Evolutionary conservation across 2,329 filamentous ascomycete genomes (phyloP), one percentile per base, ranked within the genome.

Genomic region (Nigrospora oryzae): DNA sequence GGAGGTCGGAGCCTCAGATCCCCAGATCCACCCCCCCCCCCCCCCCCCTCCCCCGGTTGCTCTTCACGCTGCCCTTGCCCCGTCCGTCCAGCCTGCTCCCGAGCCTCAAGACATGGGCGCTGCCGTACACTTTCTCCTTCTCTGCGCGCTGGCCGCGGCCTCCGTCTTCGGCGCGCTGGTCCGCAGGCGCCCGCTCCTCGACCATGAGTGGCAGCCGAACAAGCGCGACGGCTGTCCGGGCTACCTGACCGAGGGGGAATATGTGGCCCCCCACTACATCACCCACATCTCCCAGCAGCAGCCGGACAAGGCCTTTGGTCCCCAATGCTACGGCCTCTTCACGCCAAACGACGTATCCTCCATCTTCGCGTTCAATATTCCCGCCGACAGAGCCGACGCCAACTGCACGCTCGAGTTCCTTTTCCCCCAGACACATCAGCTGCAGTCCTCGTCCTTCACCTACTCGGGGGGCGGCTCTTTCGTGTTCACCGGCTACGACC

Each of bases 341-440:
- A 67, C 64, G 5, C 57, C 63, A 2, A 59, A 58, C 45, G 60
- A 63, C 45, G 48, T 64, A 31, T 58, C 57, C 2, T 52, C 54
- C 34, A 49, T 74, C 47, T 72, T 73, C 61, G 66, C 64, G 47
- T 74, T 74, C 52, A 65, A 74, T 48, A 58, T 74, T 19, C 65
- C 65, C 0, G 49, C 57, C 3, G 55, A 53, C 4, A 60, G 66
- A 40, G 47, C 57, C 34, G 64, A 65, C 47, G 67, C 66, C 48
- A 68, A 61, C 31, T 75, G 72, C 61, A 69, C 63, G 5, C 54
- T 74, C n/a, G 57, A 67, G 46, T 73, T 75, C 57, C 55, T 68
- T 34, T 63, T 74, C 48, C 71, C 71, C 0, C 48, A 45, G 17
- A 53, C 51, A 49, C 47, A 52, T 13, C 57, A 63, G 49, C 58